phyloP scores from a whole-genome alignment of 306 rosid species.

The peach (Prunus persica) region Prunus_persica_NCBIv2 NC_034013.1:16811001-16811500 shows the following conservation, averaged over 20 bases:
- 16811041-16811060: constrained; percentile 70
- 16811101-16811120: constrained; percentile 75
- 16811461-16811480: constrained; percentile 75
- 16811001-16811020: constrained; percentile 38
- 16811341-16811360: constrained; percentile 86
- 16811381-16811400: constrained; percentile 76
- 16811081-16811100: constrained; percentile 67
- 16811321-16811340: constrained; percentile 42
- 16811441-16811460: constrained; percentile 76
- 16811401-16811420: constrained; percentile 64
- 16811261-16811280: constrained; percentile 95
- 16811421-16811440: constrained; percentile 76
- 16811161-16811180: not conserved
- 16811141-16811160: constrained; percentile 29
- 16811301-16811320: constrained; percentile 77
- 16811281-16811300: constrained; percentile 90
- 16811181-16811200: not conserved
- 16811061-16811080: constrained; percentile 77
- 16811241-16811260: constrained; percentile 96
- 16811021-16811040: constrained; percentile 69
- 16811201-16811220: constrained; percentile 24
- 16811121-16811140: constrained; percentile 68
- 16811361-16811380: constrained; percentile 73
- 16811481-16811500: constrained; percentile 83
- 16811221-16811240: constrained; percentile 79